These are phyloP conservation scores for Oryza brachyantha DNA, from an alignment of 176 grass and related monocot genomes.

Conservation along the genomic window DNA sequence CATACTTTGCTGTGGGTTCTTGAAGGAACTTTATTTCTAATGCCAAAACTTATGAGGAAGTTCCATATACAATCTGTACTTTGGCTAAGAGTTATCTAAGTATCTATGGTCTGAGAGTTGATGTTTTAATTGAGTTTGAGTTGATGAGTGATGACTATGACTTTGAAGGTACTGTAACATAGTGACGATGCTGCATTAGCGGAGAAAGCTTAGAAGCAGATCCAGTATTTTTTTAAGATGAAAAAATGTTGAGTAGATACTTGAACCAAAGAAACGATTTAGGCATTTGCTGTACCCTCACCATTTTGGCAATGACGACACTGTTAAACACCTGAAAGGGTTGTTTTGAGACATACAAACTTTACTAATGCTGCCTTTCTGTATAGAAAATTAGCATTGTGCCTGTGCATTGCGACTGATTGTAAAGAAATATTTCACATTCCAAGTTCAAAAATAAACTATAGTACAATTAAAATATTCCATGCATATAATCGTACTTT, in stretches of 20 bases:
- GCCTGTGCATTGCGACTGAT: neutral
- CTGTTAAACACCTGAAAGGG: neutral
- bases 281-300: neutral
- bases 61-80: neutral
- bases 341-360: neutral
- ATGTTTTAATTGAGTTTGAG: neutral
- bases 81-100: neutral
- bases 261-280: neutral
- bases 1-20: neutral
- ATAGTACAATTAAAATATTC: neutral
- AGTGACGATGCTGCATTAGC: neutral
- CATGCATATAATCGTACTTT: neutral
- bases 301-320: neutral
- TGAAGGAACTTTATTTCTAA: neutral
- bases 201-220: neutral
- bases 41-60: neutral
- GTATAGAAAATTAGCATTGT: neutral
- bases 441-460: neutral
- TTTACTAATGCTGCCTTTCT: neutral
- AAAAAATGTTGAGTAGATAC: neutral
- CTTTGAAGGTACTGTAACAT: neutral
- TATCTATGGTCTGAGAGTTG: neutral
- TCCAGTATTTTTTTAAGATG: neutral
- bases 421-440: neutral
- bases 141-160: neutral